These are phyloP conservation scores for Geotrichum reessii DNA, from an alignment of 1,139 yeast genomes.

Conservation along the genomic window DNA sequence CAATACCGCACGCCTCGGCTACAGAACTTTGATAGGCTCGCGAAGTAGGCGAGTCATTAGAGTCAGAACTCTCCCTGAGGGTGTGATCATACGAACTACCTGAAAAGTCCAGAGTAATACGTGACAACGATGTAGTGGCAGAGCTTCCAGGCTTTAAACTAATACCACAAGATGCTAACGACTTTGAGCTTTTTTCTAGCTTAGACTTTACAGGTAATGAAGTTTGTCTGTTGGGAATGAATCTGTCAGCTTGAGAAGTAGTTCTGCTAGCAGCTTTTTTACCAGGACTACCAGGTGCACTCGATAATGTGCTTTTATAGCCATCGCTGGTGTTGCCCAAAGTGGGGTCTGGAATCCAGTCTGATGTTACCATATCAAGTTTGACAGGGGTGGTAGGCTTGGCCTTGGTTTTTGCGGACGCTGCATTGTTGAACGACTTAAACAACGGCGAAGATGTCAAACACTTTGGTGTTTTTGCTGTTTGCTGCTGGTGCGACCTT, in stretches of 20 bases:
- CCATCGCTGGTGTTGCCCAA: slow-evolving; percentile 19
- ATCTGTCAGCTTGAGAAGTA: slow-evolving; percentile 38
- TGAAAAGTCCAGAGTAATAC: slow-evolving; percentile 6
- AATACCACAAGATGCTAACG: slow-evolving; percentile 10
- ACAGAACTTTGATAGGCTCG: slow-evolving; percentile 65
- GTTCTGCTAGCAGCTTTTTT: slow-evolving; percentile 28
- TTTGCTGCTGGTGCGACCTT: slow-evolving; percentile 12
- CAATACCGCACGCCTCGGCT: slow-evolving; percentile 91
- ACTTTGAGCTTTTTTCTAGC: slow-evolving; percentile 26
- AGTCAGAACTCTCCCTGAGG: slow-evolving; percentile 11
- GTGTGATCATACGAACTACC: neutral
- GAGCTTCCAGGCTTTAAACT: neutral
- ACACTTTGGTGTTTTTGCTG: slow-evolving; percentile 8
- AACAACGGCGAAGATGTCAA: slow-evolving; percentile 17
- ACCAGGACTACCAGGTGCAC: slow-evolving; percentile 17
- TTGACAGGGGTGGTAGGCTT: slow-evolving; percentile 41
- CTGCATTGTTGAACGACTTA: slow-evolving; percentile 18
- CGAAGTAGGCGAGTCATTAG: slow-evolving; percentile 19
- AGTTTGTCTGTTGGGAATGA: slow-evolving; percentile 50
- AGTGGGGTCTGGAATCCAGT: slow-evolving; percentile 32
- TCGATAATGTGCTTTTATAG: slow-evolving; percentile 9
- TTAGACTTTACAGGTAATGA: slow-evolving; percentile 40
- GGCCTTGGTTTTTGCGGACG: slow-evolving; percentile 18
- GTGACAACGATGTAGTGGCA: neutral
- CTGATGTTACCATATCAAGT: slow-evolving; percentile 40